Percentiles rank a stretch among this genome's conserved stretches.
Conservation (phyloP, 768 basidiomycete species). For the Mycena leptocephala region DNA sequence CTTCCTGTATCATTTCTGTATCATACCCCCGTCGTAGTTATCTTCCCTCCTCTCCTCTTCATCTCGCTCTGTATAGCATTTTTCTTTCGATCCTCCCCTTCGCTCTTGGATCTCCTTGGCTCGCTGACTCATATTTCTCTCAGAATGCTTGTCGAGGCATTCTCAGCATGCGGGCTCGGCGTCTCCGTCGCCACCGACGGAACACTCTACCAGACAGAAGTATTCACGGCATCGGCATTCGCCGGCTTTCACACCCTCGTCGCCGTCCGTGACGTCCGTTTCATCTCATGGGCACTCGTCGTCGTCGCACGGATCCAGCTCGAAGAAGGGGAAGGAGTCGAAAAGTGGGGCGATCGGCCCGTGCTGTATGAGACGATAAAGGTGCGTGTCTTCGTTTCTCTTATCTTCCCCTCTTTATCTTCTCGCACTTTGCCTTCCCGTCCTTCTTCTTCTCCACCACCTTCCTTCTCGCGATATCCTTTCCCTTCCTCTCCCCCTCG, state of each 20-base stretch:
- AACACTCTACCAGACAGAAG: conserved; percentile 87
- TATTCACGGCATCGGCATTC: conserved; percentile 82
- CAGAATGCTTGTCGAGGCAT: conserved; percentile 74
- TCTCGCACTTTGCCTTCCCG: not conserved
- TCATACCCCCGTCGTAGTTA: not conserved
- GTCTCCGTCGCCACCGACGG: conserved; percentile 89
- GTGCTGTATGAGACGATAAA: too few species aligned
- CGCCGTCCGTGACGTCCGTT: not conserved
- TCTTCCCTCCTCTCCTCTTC: not conserved
- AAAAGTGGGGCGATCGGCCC: too few species aligned
- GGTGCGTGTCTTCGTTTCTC: too few species aligned
- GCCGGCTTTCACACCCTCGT: conserved; percentile 22
- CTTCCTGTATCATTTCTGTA: too few species aligned
- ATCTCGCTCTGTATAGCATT: too few species aligned
- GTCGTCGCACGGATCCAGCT: conserved; percentile 10
- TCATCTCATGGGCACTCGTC: not conserved
- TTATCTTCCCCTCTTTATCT: too few species aligned
- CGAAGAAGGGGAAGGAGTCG: too few species aligned
- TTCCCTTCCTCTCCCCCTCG: conserved; percentile 49
- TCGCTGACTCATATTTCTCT: not conserved
- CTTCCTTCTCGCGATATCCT: not conserved
- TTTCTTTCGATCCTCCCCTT: too few species aligned
- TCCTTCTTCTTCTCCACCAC: not conserved
- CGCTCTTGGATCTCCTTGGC: not conserved
- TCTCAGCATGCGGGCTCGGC: conserved; percentile 85